phyloP scores from a whole-genome alignment of 495 filamentous ascomycete species.

The Tuber indicum region DNA sequence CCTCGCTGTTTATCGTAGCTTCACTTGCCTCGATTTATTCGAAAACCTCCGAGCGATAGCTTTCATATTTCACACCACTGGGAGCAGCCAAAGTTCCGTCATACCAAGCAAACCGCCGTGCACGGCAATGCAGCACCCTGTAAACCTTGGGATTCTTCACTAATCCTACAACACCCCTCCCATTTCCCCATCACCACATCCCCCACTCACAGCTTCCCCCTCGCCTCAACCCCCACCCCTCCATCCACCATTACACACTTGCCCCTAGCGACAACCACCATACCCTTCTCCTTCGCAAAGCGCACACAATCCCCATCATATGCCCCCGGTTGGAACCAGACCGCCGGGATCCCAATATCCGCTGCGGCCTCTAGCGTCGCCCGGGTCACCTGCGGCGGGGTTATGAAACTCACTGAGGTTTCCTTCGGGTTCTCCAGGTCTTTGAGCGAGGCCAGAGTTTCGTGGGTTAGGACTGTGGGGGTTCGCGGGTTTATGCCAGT shows the following conservation, averaged over 20 bases:
- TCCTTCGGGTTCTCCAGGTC: conserved; percentile 58
- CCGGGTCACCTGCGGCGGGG: conserved; percentile 67
- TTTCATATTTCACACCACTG: background rate
- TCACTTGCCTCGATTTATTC: background rate
- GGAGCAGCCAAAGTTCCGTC: background rate
- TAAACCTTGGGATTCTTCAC: background rate
- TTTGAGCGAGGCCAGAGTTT: conserved; percentile 59
- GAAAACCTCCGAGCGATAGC: background rate
- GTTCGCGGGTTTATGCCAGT: conserved; percentile 75
- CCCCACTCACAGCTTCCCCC: conserved; percentile 47
- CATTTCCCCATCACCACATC: conserved; percentile 1
- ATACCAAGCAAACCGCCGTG: background rate
- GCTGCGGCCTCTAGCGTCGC: conserved; percentile 71
- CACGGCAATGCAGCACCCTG: background rate
- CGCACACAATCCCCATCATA: conserved; percentile 67
- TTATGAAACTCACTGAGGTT: conserved; percentile 80
- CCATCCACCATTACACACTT: conserved; percentile 93
- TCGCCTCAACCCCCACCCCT: conserved; percentile 59
- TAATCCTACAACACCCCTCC: background rate
- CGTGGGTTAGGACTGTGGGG: conserved; percentile 55
- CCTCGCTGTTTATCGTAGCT: background rate
- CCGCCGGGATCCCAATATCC: conserved; percentile 65
- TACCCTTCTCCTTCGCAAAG: conserved; percentile 55
- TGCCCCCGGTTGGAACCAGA: conserved; percentile 89
- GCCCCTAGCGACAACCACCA: conserved; percentile 57